Evolutionary conservation across 179 eudicot species (phyloP), one percentile per base, ranked within the genome.

Genomic region (Heliamphora pulchella): DNA sequence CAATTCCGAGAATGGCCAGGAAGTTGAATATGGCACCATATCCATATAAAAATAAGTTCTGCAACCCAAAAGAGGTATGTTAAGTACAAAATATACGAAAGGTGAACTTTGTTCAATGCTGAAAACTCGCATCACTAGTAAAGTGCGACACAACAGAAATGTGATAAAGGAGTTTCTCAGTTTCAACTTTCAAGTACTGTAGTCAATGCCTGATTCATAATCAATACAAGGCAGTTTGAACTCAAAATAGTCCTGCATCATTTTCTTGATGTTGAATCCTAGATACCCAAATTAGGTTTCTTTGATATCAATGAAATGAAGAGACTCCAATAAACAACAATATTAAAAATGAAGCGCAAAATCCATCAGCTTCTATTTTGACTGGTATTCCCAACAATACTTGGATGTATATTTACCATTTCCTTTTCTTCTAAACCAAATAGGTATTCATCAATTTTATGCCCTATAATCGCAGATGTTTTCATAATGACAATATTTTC

Each of bases 21-120:
- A 96, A 91, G 91, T 96, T 96, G 90, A 96, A 96, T 80, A 94
- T 91, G 57, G 99, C 99, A 80, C 99, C 99, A 83, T 96, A 96
- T 69, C 99, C 99, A 80, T 96, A 96, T 72, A 96, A 85, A 85
- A 96, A 96, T 72, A 96, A 82, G 84, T 96, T 96, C 99, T 96
- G 94, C 86, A 74, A 57, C 58, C 20, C 54, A 83, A 62, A 74
- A 4, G 69, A 53, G 5, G 39, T 31, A 31, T 75, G 70, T 48
- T 54, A 75, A 44, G 39, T 20, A 58, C 13, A 39, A n/a, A 43
- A n/a, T 20, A 41, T 5, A 74, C 2, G 39, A 73, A 2, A 62
- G 31, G 11, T 58, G 3, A 1, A 39, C 0, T 31, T 78, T 39
- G 43, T 2, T 20, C 54, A n/a, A 68, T 53, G 11, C n/a, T 9